A percentile compares a stretch with the other conserved stretches of the same genome.
These are phyloP conservation scores for Marsdenia floribunda DNA, from an alignment of 257 asterid species.

Conservation along the genomic window DNA sequence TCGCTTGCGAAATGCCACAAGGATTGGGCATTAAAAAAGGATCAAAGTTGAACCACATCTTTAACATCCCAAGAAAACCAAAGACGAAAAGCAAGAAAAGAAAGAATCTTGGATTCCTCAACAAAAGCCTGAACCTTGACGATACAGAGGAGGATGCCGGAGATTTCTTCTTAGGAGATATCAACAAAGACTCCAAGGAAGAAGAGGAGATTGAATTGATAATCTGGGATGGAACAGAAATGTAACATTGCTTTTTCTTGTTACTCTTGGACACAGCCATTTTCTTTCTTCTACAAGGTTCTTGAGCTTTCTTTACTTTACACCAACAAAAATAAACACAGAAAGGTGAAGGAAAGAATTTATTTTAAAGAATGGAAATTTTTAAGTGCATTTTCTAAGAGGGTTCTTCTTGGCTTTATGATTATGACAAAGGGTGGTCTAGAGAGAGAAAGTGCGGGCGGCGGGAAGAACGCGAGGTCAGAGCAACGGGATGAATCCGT, in stretches of 20 bases:
- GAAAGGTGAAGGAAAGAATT: too few species aligned
- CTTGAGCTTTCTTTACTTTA: background rate
- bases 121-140: slow-evolving; percentile 28
- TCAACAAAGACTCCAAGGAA: slow-evolving; percentile 65
- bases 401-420: slow-evolving; percentile 15
- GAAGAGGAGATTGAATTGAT: slow-evolving; percentile 66
- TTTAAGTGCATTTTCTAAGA: slow-evolving; percentile 13
- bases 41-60: slow-evolving; percentile 46
- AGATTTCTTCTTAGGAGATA: slow-evolving; percentile 60
- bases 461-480: slow-evolving; percentile 25
- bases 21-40: slow-evolving; percentile 43
- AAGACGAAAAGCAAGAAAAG: slow-evolving; percentile 40
- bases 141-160: slow-evolving; percentile 13
- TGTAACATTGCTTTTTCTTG: slow-evolving; percentile 65
- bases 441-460: slow-evolving; percentile 26
- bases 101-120: slow-evolving; percentile 51
- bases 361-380: too few species aligned
- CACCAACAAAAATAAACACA: background rate
- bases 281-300: slow-evolving; percentile 7
- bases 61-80: slow-evolving; percentile 57
- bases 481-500: slow-evolving; percentile 29
- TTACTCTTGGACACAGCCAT: slow-evolving; percentile 84
- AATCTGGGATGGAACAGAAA: slow-evolving; percentile 81
- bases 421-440: slow-evolving; percentile 11
- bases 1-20: slow-evolving; percentile 40